Conservation (phyloP, 495 filamentous ascomycete species). For the Hyaloscypha variabilis region DNA sequence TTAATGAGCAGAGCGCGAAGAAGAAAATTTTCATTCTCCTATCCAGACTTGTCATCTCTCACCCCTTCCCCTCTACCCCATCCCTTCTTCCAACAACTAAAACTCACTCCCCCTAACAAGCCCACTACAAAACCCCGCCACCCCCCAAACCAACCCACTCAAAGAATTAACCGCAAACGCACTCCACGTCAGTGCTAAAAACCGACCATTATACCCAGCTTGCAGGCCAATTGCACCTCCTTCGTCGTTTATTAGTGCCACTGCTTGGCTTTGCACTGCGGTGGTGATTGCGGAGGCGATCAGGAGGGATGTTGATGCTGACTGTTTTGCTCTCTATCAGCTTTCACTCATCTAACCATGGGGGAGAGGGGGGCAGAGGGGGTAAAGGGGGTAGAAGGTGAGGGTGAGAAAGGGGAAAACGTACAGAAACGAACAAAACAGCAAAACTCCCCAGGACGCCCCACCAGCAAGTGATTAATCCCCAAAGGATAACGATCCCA, state of each 20-base stretch:
- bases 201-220: neutral
- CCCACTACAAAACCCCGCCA: neutral
- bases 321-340: neutral
- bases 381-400: neutral
- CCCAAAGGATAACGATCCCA: neutral
- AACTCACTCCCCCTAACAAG: neutral
- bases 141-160: neutral
- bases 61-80: neutral
- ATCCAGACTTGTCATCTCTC: too few relatives aligned
- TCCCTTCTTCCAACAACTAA: slow-evolving; percentile 2
- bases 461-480: neutral
- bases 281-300: slow-evolving; percentile 4
- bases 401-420: neutral
- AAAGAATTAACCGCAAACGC: slow-evolving; percentile 12
- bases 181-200: slow-evolving; percentile 16
- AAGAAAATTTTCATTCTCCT: too few relatives aligned
- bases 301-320: slow-evolving; percentile 4
- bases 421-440: neutral
- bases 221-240: neutral
- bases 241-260: slow-evolving; percentile 9
- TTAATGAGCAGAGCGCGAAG: too few relatives aligned
- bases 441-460: slow-evolving; percentile 3
- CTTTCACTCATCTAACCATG: neutral
- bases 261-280: neutral
- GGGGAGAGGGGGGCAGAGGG: neutral